Conservation (phyloP, 177 flowering plant genomes). For the Vitis hybrid region DNA sequence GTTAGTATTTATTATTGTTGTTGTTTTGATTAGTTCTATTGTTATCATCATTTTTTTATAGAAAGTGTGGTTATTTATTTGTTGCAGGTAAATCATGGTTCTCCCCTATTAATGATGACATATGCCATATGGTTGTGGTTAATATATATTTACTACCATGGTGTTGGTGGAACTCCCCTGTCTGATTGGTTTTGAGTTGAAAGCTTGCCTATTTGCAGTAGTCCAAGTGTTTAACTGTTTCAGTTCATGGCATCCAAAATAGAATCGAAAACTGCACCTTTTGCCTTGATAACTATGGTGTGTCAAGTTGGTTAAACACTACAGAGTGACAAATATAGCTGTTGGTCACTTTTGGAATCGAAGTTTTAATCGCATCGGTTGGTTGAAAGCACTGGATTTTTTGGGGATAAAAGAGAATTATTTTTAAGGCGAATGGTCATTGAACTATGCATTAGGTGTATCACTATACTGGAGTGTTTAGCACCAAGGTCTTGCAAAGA, state of each 20-base stretch:
- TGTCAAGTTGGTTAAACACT: slow-evolving; percentile 4
- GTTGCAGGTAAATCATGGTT: slow-evolving; percentile 65
- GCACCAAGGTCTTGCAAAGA: too few relatives aligned
- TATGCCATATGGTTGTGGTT: slow-evolving; percentile 29
- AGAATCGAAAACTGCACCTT: neutral
- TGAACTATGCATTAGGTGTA: too few relatives aligned
- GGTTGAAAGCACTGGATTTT: too few relatives aligned
- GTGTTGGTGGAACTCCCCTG: slow-evolving; percentile 11
- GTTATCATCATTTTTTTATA: neutral
- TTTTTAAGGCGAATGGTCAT: too few relatives aligned
- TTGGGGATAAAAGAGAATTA: too few relatives aligned
- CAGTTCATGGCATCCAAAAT: neutral
- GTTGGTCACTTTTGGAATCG: neutral
- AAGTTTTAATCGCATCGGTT: too few relatives aligned
- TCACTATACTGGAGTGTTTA: too few relatives aligned
- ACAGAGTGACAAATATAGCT: neutral
- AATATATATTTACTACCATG: slow-evolving; percentile 8
- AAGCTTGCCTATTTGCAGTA: slow-evolving; percentile 8
- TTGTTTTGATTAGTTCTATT: neutral
- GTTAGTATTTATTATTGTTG: neutral
- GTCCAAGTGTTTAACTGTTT: slow-evolving; percentile 2
- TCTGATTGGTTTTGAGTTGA: slow-evolving; percentile 12
- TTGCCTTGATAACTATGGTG: neutral
- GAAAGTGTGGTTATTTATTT: neutral
- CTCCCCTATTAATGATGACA: slow-evolving; percentile 25